Evolutionary conservation across 192 early-diverging fungal genomes (phyloP).

Genomic region (Backusella psychrophila): DNA sequence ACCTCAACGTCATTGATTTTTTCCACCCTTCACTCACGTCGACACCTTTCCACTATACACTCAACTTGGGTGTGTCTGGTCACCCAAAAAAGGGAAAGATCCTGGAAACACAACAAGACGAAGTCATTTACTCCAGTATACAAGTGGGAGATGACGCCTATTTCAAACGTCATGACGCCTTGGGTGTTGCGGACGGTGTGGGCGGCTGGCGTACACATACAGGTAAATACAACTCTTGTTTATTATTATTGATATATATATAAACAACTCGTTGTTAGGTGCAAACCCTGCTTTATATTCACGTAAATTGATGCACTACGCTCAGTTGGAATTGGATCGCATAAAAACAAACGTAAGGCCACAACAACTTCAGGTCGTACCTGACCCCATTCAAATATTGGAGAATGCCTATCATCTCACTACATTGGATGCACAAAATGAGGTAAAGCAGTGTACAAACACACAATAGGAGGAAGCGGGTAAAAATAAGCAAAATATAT

Average conservation of each 20-base stretch:
- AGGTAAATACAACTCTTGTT: conserved; percentile 4
- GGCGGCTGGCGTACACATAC: conserved; percentile 76
- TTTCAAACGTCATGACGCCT: conserved; percentile 79
- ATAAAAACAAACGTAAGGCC: conserved; percentile 61
- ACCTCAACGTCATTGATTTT: conserved; percentile 28
- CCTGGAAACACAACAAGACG: conserved; percentile 24
- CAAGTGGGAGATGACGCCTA: conserved; percentile 93
- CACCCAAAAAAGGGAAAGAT: conserved; percentile 43
- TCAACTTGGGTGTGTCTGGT: conserved; percentile 47
- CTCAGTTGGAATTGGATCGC: conserved; percentile 75
- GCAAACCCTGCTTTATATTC: conserved; percentile 92
- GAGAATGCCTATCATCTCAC: conserved; percentile 16
- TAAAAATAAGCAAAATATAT: neutral
- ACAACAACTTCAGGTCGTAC: conserved; percentile 7
- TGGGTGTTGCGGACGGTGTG: conserved; percentile 94
- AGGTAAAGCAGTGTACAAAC: conserved; percentile 17
- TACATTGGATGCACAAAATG: conserved; percentile 60
- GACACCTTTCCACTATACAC: conserved; percentile 36
- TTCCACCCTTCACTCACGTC: conserved; percentile 36
- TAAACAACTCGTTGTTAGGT: conserved; percentile 38
- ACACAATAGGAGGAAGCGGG: neutral
- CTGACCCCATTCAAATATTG: conserved; percentile 14
- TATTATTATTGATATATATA: neutral
- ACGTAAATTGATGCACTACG: conserved; percentile 93
- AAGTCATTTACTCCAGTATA: conserved; percentile 56